These are phyloP conservation scores for Neofusicoccum sp. DNA, from an alignment of 2,329 filamentous ascomycete species.

Conservation along the genomic window DNA sequence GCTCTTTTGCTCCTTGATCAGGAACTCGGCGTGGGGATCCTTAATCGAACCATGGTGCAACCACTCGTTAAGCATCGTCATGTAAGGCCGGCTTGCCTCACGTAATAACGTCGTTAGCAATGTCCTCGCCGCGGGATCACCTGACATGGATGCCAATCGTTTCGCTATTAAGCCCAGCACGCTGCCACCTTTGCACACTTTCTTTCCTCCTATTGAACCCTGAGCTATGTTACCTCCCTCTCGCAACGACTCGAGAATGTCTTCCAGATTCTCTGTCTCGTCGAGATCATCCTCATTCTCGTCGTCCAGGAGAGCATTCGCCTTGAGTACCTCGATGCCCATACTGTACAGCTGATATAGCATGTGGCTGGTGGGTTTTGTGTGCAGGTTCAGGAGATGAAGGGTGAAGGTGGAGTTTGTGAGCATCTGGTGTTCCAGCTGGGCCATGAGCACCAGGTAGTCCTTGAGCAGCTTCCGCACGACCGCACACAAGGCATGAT, in stretches of 20 bases:
- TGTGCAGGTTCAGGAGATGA: conserved; percentile 89
- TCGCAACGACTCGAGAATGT: conserved; percentile 84
- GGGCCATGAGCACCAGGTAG: conserved; percentile 87
- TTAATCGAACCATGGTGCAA: conserved; percentile 92
- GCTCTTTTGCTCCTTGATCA: conserved; percentile 94
- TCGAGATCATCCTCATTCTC: conserved; percentile 64
- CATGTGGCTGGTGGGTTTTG: conserved; percentile 85
- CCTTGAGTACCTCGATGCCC: conserved; percentile 73
- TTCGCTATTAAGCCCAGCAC: conserved; percentile 86
- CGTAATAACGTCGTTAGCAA: conserved; percentile 78
- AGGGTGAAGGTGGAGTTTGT: conserved; percentile 87
- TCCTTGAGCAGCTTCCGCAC: conserved; percentile 90
- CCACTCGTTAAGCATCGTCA: conserved; percentile 99
- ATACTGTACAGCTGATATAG: conserved; percentile 86
- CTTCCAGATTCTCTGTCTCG: conserved; percentile 81
- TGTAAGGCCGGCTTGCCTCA: conserved; percentile 90
- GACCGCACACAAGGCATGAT: conserved; percentile 92
- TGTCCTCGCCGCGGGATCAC: conserved; percentile 82
- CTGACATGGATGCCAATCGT: conserved; percentile 83
- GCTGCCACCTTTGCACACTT: conserved; percentile 93
- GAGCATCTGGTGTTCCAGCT: conserved; percentile 88
- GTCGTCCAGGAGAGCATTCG: conserved; percentile 83
- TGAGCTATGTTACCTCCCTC: conserved; percentile 81
- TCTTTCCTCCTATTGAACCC: conserved; percentile 78
- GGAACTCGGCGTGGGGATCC: conserved; percentile 89